These are phyloP conservation scores for Conidiobolus incongruus DNA, from an alignment of 371 early-diverging fungal species.

Conservation along the genomic window DNA sequence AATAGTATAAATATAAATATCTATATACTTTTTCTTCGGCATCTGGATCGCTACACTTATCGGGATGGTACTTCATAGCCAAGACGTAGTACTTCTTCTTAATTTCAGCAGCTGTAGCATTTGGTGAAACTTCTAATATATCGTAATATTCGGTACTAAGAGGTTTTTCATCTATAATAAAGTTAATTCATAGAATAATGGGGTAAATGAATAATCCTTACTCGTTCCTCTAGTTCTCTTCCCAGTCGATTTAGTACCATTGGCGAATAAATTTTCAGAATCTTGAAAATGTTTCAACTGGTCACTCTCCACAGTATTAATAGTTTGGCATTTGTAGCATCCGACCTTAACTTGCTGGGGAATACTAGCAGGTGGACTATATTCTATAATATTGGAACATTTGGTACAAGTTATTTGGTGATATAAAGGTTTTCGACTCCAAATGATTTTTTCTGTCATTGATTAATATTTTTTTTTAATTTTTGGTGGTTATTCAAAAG, in stretches of 20 bases:
- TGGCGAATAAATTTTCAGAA: neutral
- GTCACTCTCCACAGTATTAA: neutral
- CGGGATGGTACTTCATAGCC: constrained; percentile 88
- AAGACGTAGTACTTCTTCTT: constrained; percentile 84
- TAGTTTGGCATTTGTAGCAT: constrained; percentile 1
- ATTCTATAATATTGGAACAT: constrained; percentile 1
- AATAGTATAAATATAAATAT: neutral
- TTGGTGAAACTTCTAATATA: constrained; percentile 53
- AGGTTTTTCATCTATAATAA: constrained; percentile 36
- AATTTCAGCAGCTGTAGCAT: constrained; percentile 71
- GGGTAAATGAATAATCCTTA: neutral
- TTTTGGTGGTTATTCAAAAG: too few relatives aligned
- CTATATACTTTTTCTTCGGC: constrained; percentile 56
- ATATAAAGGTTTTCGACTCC: constrained; percentile 2
- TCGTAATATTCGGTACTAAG: constrained; percentile 70
- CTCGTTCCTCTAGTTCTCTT: neutral
- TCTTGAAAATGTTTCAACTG: neutral
- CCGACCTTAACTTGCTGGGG: neutral
- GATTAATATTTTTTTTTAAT: neutral
- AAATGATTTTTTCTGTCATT: constrained; percentile 2
- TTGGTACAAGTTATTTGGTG: neutral
- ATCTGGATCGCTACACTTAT: constrained; percentile 69
- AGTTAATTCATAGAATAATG: neutral
- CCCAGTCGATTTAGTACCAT: neutral
- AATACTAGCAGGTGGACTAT: neutral